Conservation (phyloP, 2,329 filamentous ascomycete species). For the Penicillium digitatum region DNA sequence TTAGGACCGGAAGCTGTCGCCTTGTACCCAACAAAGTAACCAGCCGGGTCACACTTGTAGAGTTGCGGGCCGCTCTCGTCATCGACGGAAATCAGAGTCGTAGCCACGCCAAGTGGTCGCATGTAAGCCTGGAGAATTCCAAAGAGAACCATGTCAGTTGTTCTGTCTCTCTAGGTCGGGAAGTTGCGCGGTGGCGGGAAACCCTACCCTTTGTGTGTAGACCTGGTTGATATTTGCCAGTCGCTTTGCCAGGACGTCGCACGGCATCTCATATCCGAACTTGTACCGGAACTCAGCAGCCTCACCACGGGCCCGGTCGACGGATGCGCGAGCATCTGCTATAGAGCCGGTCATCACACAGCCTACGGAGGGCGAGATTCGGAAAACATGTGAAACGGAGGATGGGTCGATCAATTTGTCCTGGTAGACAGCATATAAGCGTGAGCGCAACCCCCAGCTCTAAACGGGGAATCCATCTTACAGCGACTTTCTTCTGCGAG, state of each 20-base stretch:
- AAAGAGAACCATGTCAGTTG: conserved; percentile 1
- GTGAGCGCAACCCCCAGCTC: background rate
- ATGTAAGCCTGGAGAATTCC: conserved; percentile 71
- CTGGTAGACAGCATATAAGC: conserved; percentile 47
- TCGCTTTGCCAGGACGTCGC: conserved; percentile 91
- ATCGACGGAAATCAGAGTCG: conserved; percentile 90
- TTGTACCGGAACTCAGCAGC: conserved; percentile 98
- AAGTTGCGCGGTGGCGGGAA: background rate
- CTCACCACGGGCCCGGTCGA: conserved; percentile 88
- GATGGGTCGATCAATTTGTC: conserved; percentile 98
- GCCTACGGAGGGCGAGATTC: conserved; percentile 89
- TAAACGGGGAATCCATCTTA: conserved; percentile 51
- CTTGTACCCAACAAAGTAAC: conserved; percentile 98
- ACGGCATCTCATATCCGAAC: conserved; percentile 99
- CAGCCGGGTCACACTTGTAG: conserved; percentile 97
- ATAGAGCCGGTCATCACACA: conserved; percentile 99
- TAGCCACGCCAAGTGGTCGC: conserved; percentile 93
- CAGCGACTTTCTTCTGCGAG: conserved; percentile 99
- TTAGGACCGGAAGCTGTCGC: conserved; percentile 95
- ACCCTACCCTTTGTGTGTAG: conserved; percentile 86
- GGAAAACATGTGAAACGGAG: conserved; percentile 97
- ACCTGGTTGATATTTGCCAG: conserved; percentile 99
- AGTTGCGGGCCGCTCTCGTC: conserved; percentile 88
- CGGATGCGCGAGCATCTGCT: conserved; percentile 89
- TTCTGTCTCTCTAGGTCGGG: background rate